Base-by-base conservation (phyloP, 208 protist genomes). In the Trypanosoma grayi region DNA sequence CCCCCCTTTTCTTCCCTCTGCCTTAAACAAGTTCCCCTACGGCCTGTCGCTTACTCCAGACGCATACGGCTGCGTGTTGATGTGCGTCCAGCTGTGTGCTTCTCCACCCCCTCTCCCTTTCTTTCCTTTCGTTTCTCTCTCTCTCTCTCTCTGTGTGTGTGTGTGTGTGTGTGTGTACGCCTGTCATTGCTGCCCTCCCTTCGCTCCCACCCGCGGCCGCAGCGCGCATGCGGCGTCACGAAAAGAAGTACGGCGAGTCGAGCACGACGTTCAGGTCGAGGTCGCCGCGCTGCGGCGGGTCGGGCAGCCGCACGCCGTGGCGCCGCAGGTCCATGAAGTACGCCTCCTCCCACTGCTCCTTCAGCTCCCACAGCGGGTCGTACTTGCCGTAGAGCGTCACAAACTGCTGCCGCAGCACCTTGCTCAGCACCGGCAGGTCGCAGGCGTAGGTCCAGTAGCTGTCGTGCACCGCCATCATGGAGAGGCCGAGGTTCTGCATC, bases 381-480 rank as follows among this genome's bases (percentile, higher is more conserved):
- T 93, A 88, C 56, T 88, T 78, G 28, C 73, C 74, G 88, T 99
- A 98, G 14, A 99, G 77, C 24, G 93, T 79, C 4, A 99, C 86
- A 70, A 99, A 99, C 67, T 98, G 77, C 61, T 99, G 76, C 41
- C 98, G 89, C 31, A 99, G 70, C 28, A 98, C 77, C 41, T 66
- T 33, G 61, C 87, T 97, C 74, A 99, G 85, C 43, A 63, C 20
- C 45, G 97, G 97, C 31, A 98, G 73, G 45, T 96, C 80, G 24
- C 79, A 85, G 7, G 98, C 95, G 75, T 99, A 98, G 6, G 97
- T 98, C 98, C 98, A 99, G 82, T 95, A 99, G 14, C 83, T 97
- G 79, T 99, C 98, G 66, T 99, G 98, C 52, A 99, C 98, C 8
- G 97, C 97, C 84, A 98, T 99, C 65, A 94, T 93, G 25, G 75